Conservation (phyloP, 2,329 filamentous ascomycete species). For the Atkinsonella texensis region DNA sequence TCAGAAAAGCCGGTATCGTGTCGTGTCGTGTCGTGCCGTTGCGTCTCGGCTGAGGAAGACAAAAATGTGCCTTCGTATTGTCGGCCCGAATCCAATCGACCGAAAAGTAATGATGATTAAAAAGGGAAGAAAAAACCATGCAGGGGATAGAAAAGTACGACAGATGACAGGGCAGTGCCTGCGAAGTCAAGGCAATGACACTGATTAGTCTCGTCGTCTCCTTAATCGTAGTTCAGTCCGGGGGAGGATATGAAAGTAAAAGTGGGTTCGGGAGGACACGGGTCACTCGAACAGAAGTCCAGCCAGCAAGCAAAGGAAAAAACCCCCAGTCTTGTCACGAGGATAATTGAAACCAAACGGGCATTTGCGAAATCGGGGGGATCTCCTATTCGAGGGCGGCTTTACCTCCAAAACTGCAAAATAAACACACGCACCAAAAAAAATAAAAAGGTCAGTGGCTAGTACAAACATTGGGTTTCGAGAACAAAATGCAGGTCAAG, state of each 20-base stretch:
- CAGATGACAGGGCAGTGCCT: not conserved
- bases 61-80: not conserved
- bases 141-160: not conserved
- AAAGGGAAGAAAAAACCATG: not conserved
- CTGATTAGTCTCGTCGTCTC: not conserved
- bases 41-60: not conserved
- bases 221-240: not conserved
- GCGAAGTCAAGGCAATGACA: not conserved
- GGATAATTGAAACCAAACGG: not conserved
- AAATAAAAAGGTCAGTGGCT: not conserved
- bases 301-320: too few relatives aligned
- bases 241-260: not conserved
- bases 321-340: not conserved
- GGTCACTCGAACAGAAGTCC: not conserved
- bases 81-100: not conserved
- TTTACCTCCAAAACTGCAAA: not conserved
- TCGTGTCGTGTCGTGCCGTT: not conserved
- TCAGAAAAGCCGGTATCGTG: not conserved
- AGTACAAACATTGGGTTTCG: not conserved
- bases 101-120: not conserved
- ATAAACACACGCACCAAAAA: not conserved
- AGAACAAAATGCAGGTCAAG: not conserved
- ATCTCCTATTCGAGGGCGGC: too few relatives aligned
- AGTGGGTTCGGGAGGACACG: constrained; percentile 6
- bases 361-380: too few relatives aligned